A percentile compares a stretch with the other conserved stretches of the same genome.
Evolutionary conservation across 305 asterid genomes (phyloP).

Genomic region (Caryopteris hybrid): DNA sequence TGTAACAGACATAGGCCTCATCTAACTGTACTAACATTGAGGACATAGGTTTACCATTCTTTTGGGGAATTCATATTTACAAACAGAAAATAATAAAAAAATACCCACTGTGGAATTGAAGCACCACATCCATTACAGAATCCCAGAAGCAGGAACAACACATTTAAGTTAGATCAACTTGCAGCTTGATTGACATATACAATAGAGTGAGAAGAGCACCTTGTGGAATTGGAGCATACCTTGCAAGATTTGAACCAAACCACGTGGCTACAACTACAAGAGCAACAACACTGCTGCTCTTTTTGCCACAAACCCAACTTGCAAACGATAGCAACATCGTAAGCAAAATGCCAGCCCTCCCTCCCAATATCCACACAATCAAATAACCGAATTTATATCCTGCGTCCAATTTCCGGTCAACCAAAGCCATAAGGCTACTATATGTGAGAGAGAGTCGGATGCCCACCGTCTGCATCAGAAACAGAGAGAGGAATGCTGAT

Average conservation of each 20-base stretch:
- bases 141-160: not conserved
- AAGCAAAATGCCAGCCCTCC: slow-evolving; percentile 70
- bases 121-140: not conserved
- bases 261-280: slow-evolving; percentile 69
- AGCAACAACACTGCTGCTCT: slow-evolving; percentile 67
- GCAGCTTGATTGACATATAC: slow-evolving; percentile 85
- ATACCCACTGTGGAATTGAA: not conserved
- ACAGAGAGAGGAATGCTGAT: slow-evolving; percentile 61
- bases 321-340: slow-evolving; percentile 62
- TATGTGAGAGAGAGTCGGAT: slow-evolving; percentile 53
- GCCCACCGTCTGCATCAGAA: slow-evolving; percentile 75
- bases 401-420: slow-evolving; percentile 61
- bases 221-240: slow-evolving; percentile 71
- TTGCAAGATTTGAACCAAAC: slow-evolving; percentile 71
- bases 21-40: not conserved
- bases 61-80: slow-evolving; percentile 13
- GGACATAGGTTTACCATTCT: not conserved
- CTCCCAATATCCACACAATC: slow-evolving; percentile 73
- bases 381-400: slow-evolving; percentile 79
- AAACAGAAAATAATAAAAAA: slow-evolving; percentile 4
- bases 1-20: not conserved
- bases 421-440: slow-evolving; percentile 66
- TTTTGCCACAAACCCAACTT: slow-evolving; percentile 88
- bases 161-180: slow-evolving; percentile 52
- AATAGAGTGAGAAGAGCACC: slow-evolving; percentile 84